Conservation (phyloP, 1,284 basidiomycete genomes). For the Mycena citricolor region DNA sequence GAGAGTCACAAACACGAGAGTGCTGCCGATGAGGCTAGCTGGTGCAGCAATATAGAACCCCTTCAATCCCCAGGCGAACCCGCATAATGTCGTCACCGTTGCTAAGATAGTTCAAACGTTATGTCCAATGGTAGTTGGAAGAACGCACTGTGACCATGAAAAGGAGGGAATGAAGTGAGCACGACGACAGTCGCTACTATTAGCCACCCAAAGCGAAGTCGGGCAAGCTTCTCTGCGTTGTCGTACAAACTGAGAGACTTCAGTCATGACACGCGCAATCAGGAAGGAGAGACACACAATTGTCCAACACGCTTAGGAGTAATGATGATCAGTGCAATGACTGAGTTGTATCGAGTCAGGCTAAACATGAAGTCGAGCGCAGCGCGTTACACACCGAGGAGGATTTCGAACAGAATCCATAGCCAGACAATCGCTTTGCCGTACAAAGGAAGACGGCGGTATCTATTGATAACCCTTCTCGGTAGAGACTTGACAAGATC, state of each 20-base stretch:
- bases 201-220: slow-evolving; percentile 61
- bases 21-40: slow-evolving; percentile 67
- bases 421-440: slow-evolving; percentile 57
- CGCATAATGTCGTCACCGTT: slow-evolving; percentile 63
- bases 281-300: slow-evolving; percentile 30
- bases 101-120: slow-evolving; percentile 25
- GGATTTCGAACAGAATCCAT: slow-evolving; percentile 45
- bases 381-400: slow-evolving; percentile 34
- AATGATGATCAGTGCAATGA: slow-evolving; percentile 47
- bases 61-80: slow-evolving; percentile 80
- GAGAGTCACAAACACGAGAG: slow-evolving; percentile 61
- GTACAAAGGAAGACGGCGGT: slow-evolving; percentile 44
- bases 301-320: slow-evolving; percentile 69
- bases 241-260: slow-evolving; percentile 49
- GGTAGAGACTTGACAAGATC: slow-evolving; percentile 24
- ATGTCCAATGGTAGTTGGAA: not conserved
- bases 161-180: slow-evolving; percentile 73
- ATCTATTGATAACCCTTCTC: slow-evolving; percentile 33
- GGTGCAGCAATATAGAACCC: slow-evolving; percentile 66
- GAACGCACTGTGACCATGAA: slow-evolving; percentile 59
- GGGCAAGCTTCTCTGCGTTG: slow-evolving; percentile 59
- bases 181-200: slow-evolving; percentile 55
- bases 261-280: not conserved
- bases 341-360: slow-evolving; percentile 33
- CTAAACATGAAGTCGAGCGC: too few species aligned